These are phyloP conservation scores for Wickerhamomyces sp. DNA, from an alignment of 1,139 yeast genomes.

Conservation along the genomic window DNA sequence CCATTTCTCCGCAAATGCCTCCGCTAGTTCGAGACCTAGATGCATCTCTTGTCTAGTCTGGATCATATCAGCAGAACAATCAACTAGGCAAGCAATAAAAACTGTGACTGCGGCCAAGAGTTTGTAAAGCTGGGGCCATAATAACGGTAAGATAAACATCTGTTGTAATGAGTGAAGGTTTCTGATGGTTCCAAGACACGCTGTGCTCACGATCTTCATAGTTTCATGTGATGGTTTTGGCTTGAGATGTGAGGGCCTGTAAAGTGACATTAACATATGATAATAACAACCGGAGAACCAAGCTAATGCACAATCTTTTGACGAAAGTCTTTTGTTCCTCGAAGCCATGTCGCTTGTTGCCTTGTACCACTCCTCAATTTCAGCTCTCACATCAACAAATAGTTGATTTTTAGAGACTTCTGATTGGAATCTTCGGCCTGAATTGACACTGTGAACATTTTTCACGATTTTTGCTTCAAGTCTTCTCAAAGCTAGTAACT, in stretches of 20 bases:
- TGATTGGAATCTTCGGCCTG: slow-evolving; percentile 25
- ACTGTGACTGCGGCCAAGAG: slow-evolving; percentile 41
- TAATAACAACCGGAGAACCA: slow-evolving; percentile 45
- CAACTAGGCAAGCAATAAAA: slow-evolving; percentile 40
- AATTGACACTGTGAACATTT: slow-evolving; percentile 37
- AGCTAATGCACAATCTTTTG: slow-evolving; percentile 36
- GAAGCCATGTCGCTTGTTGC: slow-evolving; percentile 25
- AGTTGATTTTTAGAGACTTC: slow-evolving; percentile 28
- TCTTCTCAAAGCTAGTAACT: slow-evolving; percentile 36
- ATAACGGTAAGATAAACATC: slow-evolving; percentile 38
- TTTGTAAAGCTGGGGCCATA: slow-evolving; percentile 44
- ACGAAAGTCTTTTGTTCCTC: slow-evolving; percentile 23
- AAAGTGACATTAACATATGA: slow-evolving; percentile 37
- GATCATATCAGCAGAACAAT: slow-evolving; percentile 39
- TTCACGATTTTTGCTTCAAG: slow-evolving; percentile 39
- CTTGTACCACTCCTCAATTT: slow-evolving; percentile 39
- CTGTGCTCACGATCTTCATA: slow-evolving; percentile 34
- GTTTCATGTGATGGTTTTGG: slow-evolving; percentile 38
- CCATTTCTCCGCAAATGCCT: slow-evolving; percentile 43
- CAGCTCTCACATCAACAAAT: slow-evolving; percentile 30
- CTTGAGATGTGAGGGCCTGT: slow-evolving; percentile 42
- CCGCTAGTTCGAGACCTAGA: slow-evolving; percentile 40
- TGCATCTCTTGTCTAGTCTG: slow-evolving; percentile 41
- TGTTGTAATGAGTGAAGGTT: slow-evolving; percentile 39
- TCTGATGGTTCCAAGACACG: slow-evolving; percentile 36